phyloP scores from a whole-genome alignment of 345 rosid genomes.

The Eucalyptus curtisii region DNA sequence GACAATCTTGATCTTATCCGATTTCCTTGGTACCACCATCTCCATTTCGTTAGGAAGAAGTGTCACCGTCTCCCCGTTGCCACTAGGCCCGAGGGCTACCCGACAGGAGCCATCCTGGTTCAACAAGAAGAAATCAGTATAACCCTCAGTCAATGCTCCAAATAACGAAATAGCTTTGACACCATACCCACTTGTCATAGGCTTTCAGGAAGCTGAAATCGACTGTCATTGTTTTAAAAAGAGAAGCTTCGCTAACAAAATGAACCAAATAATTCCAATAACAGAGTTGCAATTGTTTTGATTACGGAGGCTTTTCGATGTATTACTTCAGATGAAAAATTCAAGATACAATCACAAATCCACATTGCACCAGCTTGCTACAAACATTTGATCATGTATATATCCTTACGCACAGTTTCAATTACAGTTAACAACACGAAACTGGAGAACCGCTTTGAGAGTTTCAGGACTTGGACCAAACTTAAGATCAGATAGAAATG shows the following conservation, averaged over 20 bases:
- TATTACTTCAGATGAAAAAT: background rate
- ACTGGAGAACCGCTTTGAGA: background rate
- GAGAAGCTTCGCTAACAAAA: background rate
- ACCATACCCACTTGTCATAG: background rate
- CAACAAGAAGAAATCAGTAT: background rate
- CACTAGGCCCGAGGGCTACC: constrained; percentile 52
- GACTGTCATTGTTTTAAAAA: background rate
- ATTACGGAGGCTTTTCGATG: background rate
- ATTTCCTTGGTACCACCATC: constrained; percentile 61
- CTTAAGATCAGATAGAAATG: background rate
- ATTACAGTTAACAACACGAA: background rate
- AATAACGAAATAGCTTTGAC: background rate
- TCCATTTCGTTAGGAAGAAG: constrained; percentile 47
- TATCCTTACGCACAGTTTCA: background rate
- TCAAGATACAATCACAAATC: background rate
- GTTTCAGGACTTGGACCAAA: background rate
- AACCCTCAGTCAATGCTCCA: background rate
- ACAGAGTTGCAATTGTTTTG: background rate
- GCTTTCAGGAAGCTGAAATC: background rate
- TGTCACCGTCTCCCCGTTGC: constrained; percentile 42
- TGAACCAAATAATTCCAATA: background rate
- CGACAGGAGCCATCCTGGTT: constrained; percentile 76
- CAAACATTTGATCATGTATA: background rate
- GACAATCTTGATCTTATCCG: constrained; percentile 76
- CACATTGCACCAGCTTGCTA: background rate